Conservation (phyloP, 1,284 basidiomycete genomes). For the Jaminaea rosea region DNA sequence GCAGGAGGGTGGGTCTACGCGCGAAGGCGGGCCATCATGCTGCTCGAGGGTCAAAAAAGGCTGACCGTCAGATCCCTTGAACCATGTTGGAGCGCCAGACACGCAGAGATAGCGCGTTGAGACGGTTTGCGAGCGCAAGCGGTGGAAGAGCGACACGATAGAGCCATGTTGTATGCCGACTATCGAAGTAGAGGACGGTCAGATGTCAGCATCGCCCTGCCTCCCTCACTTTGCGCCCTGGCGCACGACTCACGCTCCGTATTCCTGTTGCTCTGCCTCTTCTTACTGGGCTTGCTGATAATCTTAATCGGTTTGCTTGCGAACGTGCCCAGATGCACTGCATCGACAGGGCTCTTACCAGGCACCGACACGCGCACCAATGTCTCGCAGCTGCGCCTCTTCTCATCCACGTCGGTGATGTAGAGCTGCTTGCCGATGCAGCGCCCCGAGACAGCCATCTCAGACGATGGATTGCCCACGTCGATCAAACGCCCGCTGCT, state of each 20-base stretch:
- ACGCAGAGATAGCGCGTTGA: slow-evolving; percentile 86
- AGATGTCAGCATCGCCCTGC: too few relatives aligned
- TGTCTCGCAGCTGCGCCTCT: slow-evolving; percentile 34
- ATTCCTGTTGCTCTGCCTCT: slow-evolving; percentile 73
- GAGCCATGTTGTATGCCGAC: slow-evolving; percentile 89
- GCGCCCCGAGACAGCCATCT: slow-evolving; percentile 54
- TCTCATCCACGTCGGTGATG: slow-evolving; percentile 64
- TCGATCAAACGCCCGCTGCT: slow-evolving; percentile 73
- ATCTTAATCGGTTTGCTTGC: slow-evolving; percentile 90
- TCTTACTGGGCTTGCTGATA: slow-evolving; percentile 65
- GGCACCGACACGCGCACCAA: slow-evolving; percentile 65
- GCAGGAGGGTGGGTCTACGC: slow-evolving; percentile 29
- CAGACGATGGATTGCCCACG: slow-evolving; percentile 54
- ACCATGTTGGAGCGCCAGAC: slow-evolving; percentile 60
- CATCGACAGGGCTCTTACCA: slow-evolving; percentile 56
- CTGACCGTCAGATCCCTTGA: slow-evolving; percentile 39
- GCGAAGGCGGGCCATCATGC: slow-evolving; percentile 11
- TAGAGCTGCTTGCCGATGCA: slow-evolving; percentile 82
- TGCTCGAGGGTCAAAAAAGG: slow-evolving; percentile 18
- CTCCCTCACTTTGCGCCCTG: too few relatives aligned
- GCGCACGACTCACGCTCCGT: slow-evolving; percentile 56
- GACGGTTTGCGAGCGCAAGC: slow-evolving; percentile 64
- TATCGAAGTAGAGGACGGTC: too few relatives aligned
- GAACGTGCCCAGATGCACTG: slow-evolving; percentile 61
- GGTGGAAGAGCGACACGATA: slow-evolving; percentile 87